Conservation (phyloP, 805 yeast genomes). For the Myxozyma mucilagina region DNA sequence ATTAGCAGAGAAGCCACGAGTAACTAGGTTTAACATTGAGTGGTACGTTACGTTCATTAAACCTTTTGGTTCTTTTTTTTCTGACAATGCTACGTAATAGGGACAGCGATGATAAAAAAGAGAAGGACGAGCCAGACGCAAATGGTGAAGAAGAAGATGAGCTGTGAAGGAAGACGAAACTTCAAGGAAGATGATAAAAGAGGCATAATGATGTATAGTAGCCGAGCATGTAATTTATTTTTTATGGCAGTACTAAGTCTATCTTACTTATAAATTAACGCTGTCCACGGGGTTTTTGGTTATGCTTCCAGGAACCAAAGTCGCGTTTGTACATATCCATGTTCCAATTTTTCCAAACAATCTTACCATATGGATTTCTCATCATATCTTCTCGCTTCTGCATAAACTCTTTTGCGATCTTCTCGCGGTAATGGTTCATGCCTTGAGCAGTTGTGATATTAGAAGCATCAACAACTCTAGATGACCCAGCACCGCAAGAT, state of each 20-base stretch:
- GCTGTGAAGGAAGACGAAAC: background rate
- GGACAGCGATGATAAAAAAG: slow-evolving; percentile 25
- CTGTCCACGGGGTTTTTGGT: background rate
- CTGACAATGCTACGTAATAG: background rate
- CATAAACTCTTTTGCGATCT: slow-evolving; percentile 69
- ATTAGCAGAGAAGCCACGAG: slow-evolving; percentile 95
- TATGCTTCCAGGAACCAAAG: slow-evolving; percentile 17
- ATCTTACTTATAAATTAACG: background rate
- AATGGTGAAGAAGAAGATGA: slow-evolving; percentile 31
- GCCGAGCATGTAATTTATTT: too few species aligned
- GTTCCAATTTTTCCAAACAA: slow-evolving; percentile 94
- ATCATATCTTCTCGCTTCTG: slow-evolving; percentile 59
- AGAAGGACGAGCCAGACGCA: slow-evolving; percentile 30
- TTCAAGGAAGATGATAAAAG: background rate
- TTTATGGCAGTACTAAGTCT: background rate
- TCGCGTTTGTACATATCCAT: slow-evolving; percentile 63
- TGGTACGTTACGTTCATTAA: slow-evolving; percentile 51
- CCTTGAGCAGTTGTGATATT: slow-evolving; percentile 72
- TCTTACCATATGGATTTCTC: slow-evolving; percentile 86
- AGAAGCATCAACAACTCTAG: slow-evolving; percentile 81
- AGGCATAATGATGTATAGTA: too few species aligned
- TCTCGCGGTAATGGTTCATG: slow-evolving; percentile 80
- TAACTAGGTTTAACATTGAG: slow-evolving; percentile 91
- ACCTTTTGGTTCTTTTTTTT: background rate
- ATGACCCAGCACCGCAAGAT: slow-evolving; percentile 84